phyloP scores from a whole-genome alignment of 371 early-diverging fungal species.

The Blastocladiella emersonii region DNA sequence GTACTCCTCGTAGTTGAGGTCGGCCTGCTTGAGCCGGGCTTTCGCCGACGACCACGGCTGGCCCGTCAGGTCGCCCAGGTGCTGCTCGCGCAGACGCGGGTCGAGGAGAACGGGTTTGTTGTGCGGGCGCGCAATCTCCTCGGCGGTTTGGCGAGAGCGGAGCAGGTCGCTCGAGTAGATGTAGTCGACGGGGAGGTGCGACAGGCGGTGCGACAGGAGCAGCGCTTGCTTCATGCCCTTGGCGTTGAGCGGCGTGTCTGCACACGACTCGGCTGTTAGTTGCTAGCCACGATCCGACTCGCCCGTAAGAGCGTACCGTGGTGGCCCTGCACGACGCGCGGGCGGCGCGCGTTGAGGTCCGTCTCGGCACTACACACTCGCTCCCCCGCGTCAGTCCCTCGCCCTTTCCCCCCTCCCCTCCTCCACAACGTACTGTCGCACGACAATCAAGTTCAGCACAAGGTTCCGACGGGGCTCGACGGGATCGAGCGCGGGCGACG shows the following conservation, averaged over 20 bases:
- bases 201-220: slow-evolving; percentile 21
- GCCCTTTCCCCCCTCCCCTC: too few relatives aligned
- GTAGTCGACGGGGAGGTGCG: slow-evolving; percentile 20
- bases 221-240: slow-evolving; percentile 20
- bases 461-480: neutral
- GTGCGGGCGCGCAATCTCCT: slow-evolving; percentile 22
- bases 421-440: neutral
- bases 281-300: neutral
- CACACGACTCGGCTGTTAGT: neutral
- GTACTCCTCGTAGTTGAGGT: slow-evolving; percentile 19
- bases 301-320: slow-evolving; percentile 15
- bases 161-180: slow-evolving; percentile 26
- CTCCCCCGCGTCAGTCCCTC: too few relatives aligned
- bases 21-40: slow-evolving; percentile 17
- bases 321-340: slow-evolving; percentile 24
- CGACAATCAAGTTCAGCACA: neutral
- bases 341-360: slow-evolving; percentile 16
- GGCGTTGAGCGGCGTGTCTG: slow-evolving; percentile 17
- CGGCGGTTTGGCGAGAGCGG: slow-evolving; percentile 21
- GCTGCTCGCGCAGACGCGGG: slow-evolving; percentile 23
- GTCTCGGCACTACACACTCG: slow-evolving; percentile 18
- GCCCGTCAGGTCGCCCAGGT: slow-evolving; percentile 28
- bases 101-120: slow-evolving; percentile 14
- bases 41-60: slow-evolving; percentile 22
- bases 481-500: neutral